Evolutionary conservation across 2,329 filamentous ascomycete genomes (phyloP).

Genomic region (Colletotrichum viniferum): DNA sequence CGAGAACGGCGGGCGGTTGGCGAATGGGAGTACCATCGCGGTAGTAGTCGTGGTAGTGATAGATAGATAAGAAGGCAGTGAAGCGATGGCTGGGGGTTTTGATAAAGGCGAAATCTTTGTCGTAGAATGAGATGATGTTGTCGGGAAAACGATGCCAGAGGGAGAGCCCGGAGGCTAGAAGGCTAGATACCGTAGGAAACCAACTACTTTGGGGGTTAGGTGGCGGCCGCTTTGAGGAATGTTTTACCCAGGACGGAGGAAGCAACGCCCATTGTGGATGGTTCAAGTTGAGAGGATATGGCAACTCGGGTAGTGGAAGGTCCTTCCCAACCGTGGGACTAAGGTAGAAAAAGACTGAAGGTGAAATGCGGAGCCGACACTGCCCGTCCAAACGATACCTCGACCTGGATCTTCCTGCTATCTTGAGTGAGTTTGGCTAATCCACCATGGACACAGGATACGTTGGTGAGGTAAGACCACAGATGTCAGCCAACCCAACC

Average conservation of each 20-base stretch:
- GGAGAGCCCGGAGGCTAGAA: background rate
- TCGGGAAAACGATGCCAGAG: background rate
- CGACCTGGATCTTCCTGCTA: background rate
- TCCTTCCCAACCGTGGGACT: background rate
- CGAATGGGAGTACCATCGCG: background rate
- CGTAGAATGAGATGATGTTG: background rate
- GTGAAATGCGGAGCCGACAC: background rate
- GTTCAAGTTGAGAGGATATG: background rate
- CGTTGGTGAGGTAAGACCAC: background rate
- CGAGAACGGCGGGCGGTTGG: background rate
- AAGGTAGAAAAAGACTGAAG: background rate
- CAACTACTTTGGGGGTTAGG: background rate
- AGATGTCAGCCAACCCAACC: background rate
- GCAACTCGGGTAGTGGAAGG: background rate
- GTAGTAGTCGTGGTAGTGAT: background rate
- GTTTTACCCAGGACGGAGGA: background rate
- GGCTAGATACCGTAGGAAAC: background rate
- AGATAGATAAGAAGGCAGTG: background rate
- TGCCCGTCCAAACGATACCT: background rate
- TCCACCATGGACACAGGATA: background rate
- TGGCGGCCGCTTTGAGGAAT: background rate
- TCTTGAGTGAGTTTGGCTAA: background rate
- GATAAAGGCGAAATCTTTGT: background rate
- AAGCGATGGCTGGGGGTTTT: background rate
- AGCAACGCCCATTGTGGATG: background rate